A percentile compares a stretch with the other conserved stretches of the same genome.
phyloP scores from a whole-genome alignment of 306 rosid genomes.

The Styphnolobium japonicum region DNA sequence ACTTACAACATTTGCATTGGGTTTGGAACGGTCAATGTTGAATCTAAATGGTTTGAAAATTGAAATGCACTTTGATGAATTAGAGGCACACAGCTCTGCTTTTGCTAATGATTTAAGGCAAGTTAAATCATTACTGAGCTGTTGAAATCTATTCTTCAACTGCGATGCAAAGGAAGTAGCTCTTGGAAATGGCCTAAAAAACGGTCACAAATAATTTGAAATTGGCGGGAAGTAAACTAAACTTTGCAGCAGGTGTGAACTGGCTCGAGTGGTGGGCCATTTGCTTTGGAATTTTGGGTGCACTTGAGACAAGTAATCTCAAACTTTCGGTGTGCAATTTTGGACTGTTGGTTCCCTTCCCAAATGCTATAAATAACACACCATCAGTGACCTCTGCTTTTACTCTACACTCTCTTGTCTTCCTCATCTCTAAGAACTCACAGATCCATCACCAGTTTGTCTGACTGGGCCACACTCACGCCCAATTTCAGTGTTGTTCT shows the following conservation, averaged over 20 bases:
- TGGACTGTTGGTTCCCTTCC: slow-evolving; percentile 44
- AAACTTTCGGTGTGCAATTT: slow-evolving; percentile 77
- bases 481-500: background rate
- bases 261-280: slow-evolving; percentile 51
- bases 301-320: slow-evolving; percentile 66
- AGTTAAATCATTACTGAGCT: background rate
- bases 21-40: slow-evolving; percentile 5
- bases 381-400: slow-evolving; percentile 18
- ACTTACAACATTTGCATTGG: slow-evolving; percentile 11
- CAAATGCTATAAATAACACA: slow-evolving; percentile 34
- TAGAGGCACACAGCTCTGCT: background rate
- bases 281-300: slow-evolving; percentile 56
- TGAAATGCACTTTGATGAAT: slow-evolving; percentile 14
- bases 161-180: background rate
- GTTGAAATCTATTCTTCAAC: background rate
- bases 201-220: slow-evolving; percentile 24
- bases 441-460: background rate
- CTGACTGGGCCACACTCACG: background rate
- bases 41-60: slow-evolving; percentile 16
- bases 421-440: slow-evolving; percentile 10
- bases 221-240: slow-evolving; percentile 41
- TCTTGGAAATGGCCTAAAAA: background rate
- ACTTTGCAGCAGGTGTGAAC: slow-evolving; percentile 50
- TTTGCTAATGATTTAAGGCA: slow-evolving; percentile 3
- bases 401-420: slow-evolving; percentile 34